A percentile compares a stretch with the other conserved stretches of the same genome.
Evolutionary conservation across 306 rosid species (phyloP).

Genomic region (Trifolium dubium): DNA sequence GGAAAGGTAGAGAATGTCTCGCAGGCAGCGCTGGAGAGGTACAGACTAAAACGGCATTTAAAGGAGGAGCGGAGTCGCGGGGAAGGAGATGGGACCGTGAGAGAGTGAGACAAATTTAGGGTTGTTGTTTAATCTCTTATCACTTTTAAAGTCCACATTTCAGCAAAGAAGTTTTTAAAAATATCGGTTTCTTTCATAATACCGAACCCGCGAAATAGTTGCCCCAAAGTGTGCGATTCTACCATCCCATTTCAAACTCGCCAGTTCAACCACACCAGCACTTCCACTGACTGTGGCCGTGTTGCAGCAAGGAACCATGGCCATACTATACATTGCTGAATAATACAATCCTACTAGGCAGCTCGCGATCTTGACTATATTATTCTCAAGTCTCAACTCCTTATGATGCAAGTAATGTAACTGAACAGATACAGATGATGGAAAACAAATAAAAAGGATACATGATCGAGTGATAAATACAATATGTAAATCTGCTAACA

Average conservation of each 20-base stretch:
- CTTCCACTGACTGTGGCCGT: neutral
- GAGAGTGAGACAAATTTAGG: neutral
- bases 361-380: neutral
- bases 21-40: no score
- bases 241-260: neutral
- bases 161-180: neutral
- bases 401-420: neutral
- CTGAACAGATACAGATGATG: neutral
- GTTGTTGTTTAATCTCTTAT: neutral
- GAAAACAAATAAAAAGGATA: neutral
- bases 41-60: neutral
- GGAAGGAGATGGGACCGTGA: neutral
- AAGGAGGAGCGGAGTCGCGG: neutral
- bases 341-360: neutral
- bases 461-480: constrained; percentile 3
- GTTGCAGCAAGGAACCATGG: neutral
- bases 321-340: neutral
- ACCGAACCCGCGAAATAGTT: neutral
- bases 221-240: neutral
- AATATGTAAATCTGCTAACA: constrained; percentile 18
- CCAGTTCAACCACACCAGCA: neutral
- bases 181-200: neutral
- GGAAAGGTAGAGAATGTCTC: neutral
- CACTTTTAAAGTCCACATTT: neutral
- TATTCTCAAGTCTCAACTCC: neutral